Evolutionary conservation across 306 rosid genomes (phyloP), one percentile per base, ranked within the genome.

Genomic region (Arachis hypogaea): DNA sequence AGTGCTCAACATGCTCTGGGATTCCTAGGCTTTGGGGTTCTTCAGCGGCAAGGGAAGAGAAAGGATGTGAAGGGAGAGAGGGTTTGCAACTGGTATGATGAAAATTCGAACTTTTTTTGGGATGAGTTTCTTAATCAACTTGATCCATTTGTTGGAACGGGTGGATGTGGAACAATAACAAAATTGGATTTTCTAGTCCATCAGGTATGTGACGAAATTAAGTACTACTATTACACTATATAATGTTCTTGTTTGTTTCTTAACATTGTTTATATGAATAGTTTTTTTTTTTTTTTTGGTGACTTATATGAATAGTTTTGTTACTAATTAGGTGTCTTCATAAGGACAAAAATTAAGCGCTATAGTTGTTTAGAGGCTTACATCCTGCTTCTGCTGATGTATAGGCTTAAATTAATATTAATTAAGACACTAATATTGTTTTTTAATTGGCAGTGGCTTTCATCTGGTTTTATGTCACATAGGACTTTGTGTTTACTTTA

Each of bases 21-120:
- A 54, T 74, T 54, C 66, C 56, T 9, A 75, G 57, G 72, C 43
- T 55, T 12, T 74, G 66, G 72, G 57, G 44, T 43, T 36, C 64
- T 69, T 69, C 74, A 9, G 0, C 5, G 44, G 7, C 29, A 18
- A 43, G 58, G 6, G 59, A 74, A 54, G 55, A 51, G 29, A 54
- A 3, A 55, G 73, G 33, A 30, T 44, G 9, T 56, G 42, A 57
- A 0, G 38, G 7, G 38, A 63, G n/a, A 42, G 3, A 6, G 2
- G 46, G 5, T 9, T 42, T 63, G 30, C 68, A 41, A 63, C 33
- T 63, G 3, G 44, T 62, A 2, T 62, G 67, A 62, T 62, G 67
- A 62, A 41, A 0, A 16, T 59, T 30, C 7, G 5, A 46, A 33
- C 3, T 33, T 33, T 2, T 52, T 52, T 5, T 30, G 5, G 11